Evolutionary conservation across 2,329 filamentous ascomycete genomes (phyloP), one percentile per base, ranked within the genome.

Genomic region (Cordyceps cateniannulata): DNA sequence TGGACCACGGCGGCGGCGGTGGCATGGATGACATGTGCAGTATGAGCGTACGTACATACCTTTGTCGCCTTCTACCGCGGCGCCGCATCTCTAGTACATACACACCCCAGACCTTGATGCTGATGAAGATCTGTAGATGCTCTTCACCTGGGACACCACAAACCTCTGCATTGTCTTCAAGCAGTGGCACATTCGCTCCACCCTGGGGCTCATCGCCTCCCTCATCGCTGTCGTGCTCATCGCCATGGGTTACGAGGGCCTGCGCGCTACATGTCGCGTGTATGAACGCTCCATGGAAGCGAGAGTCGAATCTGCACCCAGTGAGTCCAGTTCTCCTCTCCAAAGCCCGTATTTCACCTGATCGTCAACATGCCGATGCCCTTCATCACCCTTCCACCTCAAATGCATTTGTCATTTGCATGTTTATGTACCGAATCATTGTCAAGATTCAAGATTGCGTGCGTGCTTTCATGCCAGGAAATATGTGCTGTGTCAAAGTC

Each of bases 161-260:
- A 89, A 98, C 77, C 90, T 99, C 65, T 99, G 95, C 82, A 96
- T 99, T 75, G 85, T 99, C 74, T 99, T 98, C 81, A 83, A 82
- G 68, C 85, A 87, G 76, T 99, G 95, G 95, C 93, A 90, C 76
- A 78, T 99, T 74, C 86, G 83, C 64, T 86, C 87, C 63, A 86
- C 87, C 3, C 70, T 84, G 57, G 89, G 89, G 38, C 87, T 99
- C 62, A 69, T 97, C 72, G 74, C 92, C 69, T 96, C 93, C 29
- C 86, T 99, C 63, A 68, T 95, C 66, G 90, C 86, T 66, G 87
- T 99, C 68, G 84, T 96, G 63, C 81, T 89, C 63, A 80, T 99
- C 65, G 89, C 89, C 38, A 91, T 92, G n/a, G 92, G 91, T 66
- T 99, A 98, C 79, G 95, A 99, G 77, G 90, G 86, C 55, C 79